These are phyloP conservation scores for Clavispora fructus DNA, from an alignment of 805 yeast species.

Conservation along the genomic window DNA sequence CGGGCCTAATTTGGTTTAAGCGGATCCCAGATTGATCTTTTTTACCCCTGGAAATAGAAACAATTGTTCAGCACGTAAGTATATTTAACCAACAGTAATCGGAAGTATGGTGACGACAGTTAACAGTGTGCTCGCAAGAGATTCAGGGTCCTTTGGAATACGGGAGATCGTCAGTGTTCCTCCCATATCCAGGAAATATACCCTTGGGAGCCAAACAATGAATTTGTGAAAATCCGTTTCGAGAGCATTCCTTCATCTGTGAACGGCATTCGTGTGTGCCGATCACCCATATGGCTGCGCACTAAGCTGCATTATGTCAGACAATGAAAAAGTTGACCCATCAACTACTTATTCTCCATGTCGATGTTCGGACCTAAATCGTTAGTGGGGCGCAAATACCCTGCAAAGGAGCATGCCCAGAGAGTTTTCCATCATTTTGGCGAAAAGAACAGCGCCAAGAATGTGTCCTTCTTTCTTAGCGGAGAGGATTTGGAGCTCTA, in stretches of 20 bases:
- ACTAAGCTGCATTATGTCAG: not conserved
- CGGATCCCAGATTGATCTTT: no score
- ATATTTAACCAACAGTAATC: no score
- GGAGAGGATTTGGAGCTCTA: constrained; percentile 56
- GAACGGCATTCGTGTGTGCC: not conserved
- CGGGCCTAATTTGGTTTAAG: no score
- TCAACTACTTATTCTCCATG: not conserved
- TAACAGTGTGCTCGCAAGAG: no score
- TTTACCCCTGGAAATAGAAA: no score
- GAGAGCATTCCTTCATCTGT: not conserved
- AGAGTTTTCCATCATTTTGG: constrained; percentile 42
- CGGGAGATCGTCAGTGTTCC: no score
- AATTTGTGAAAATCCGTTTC: not conserved
- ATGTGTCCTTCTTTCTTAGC: constrained; percentile 47
- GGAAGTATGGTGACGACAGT: no score
- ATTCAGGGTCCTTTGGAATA: no score
- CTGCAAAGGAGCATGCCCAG: constrained; percentile 73
- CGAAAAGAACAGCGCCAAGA: constrained; percentile 18
- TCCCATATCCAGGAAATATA: no score
- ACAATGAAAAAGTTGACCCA: not conserved
- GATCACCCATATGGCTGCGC: not conserved
- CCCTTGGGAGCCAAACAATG: not conserved
- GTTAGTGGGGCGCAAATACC: constrained; percentile 48
- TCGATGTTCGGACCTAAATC: not conserved
- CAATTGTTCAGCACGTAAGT: no score